Evolutionary conservation across 2,329 filamentous ascomycete species (phyloP).

Genomic region (Pyrenochaeta sp.): DNA sequence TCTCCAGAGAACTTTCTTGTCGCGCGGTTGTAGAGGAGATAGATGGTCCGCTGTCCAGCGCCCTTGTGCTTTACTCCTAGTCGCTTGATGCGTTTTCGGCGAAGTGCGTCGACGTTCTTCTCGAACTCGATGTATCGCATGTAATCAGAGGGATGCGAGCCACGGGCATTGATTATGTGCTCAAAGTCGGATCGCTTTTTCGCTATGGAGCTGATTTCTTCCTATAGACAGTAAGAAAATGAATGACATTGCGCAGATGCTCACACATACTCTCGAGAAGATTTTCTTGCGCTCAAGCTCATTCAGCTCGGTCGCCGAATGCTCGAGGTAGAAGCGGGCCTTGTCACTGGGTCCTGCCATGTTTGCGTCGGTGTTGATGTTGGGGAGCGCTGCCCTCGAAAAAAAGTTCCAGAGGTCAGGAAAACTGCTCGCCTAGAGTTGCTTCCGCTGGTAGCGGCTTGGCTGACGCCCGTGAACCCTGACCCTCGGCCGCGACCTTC

Average conservation of each 20-base stretch:
- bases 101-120: slow-evolving; percentile 73
- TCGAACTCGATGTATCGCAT: slow-evolving; percentile 80
- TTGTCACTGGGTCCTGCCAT: slow-evolving; percentile 93
- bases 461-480: slow-evolving; percentile 30
- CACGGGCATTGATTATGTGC: slow-evolving; percentile 84
- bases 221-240: slow-evolving; percentile 56
- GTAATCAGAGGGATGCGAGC: slow-evolving; percentile 76
- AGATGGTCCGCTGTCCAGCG: slow-evolving; percentile 80
- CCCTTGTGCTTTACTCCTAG: slow-evolving; percentile 77
- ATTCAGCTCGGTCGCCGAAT: slow-evolving; percentile 87
- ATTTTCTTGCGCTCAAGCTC: slow-evolving; percentile 92
- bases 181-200: slow-evolving; percentile 93
- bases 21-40: slow-evolving; percentile 87
- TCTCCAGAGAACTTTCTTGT: slow-evolving; percentile 85
- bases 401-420: slow-evolving; percentile 27
- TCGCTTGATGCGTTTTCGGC: slow-evolving; percentile 81
- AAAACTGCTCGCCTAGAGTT: slow-evolving; percentile 25
- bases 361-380: slow-evolving; percentile 23
- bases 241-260: slow-evolving; percentile 1
- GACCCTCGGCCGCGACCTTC: slow-evolving; percentile 29
- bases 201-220: slow-evolving; percentile 88
- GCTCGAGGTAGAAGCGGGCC: slow-evolving; percentile 92
- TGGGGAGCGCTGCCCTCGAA: slow-evolving; percentile 19
- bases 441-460: slow-evolving; percentile 28
- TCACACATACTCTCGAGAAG: slow-evolving; percentile 72